A percentile compares a stretch with the other conserved stretches of the same genome.
These are phyloP conservation scores for Dysphania ambrosioides DNA, from an alignment of 148 eudicot species.

Conservation along the genomic window DNA sequence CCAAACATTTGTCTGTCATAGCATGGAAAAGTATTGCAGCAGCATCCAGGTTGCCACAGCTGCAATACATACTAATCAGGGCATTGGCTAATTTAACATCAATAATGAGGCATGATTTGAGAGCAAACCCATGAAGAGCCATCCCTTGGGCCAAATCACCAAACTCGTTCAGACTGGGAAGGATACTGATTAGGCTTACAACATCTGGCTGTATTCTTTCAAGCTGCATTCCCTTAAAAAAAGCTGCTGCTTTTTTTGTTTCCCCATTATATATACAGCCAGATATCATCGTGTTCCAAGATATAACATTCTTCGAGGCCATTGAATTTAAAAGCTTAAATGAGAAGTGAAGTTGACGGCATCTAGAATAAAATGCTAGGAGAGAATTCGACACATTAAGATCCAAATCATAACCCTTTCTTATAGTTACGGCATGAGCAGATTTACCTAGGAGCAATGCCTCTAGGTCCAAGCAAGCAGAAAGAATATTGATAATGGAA, in stretches of 20 bases:
- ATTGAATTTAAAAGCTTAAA: slow-evolving; percentile 43
- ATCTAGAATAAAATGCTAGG: slow-evolving; percentile 53
- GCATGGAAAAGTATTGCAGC: slow-evolving; percentile 37
- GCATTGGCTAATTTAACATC: slow-evolving; percentile 53
- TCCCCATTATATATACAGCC: slow-evolving; percentile 52
- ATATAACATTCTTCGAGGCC: slow-evolving; percentile 38
- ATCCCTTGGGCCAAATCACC: slow-evolving; percentile 39
- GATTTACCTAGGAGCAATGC: slow-evolving; percentile 53
- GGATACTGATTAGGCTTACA: slow-evolving; percentile 53
- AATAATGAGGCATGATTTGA: slow-evolving; percentile 34
- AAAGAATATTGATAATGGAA: slow-evolving; percentile 50
- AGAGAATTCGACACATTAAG: slow-evolving; percentile 50
- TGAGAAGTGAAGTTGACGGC: slow-evolving; percentile 29
- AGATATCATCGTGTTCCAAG: slow-evolving; percentile 75
- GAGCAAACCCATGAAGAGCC: slow-evolving; percentile 49
- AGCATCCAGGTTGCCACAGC: slow-evolving; percentile 37
- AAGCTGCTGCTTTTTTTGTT: slow-evolving; percentile 21
- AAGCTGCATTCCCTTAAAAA: slow-evolving; percentile 50
- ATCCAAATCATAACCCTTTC: slow-evolving; percentile 42
- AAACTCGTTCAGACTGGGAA: slow-evolving; percentile 38
- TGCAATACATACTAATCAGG: slow-evolving; percentile 56
- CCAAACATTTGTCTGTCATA: slow-evolving; percentile 37
- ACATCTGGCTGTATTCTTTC: slow-evolving; percentile 46
- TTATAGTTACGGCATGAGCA: slow-evolving; percentile 54
- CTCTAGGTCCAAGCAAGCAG: slow-evolving; percentile 50